A percentile compares a stretch with the other conserved stretches of the same genome.
Conservation (phyloP, 2,329 filamentous ascomycete genomes). For the Ophiobolus disseminans region DNA sequence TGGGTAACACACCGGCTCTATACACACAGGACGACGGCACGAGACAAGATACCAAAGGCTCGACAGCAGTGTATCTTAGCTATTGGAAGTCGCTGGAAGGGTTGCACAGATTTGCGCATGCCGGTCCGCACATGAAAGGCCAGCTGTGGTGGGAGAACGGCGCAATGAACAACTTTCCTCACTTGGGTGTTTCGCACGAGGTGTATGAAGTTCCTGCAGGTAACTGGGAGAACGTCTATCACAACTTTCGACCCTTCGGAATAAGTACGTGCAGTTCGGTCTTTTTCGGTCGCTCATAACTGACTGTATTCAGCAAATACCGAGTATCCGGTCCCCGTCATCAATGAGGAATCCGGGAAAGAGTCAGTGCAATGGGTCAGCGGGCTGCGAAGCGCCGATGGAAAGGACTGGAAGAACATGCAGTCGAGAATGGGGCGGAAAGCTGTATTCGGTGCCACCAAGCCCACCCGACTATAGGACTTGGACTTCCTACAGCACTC, state of each 20-base stretch:
- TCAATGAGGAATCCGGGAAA: not conserved
- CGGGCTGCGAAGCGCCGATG: not conserved
- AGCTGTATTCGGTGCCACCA: not conserved
- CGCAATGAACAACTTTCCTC: slow-evolving; percentile 1
- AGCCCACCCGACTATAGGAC: not conserved
- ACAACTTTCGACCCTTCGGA: slow-evolving; percentile 19
- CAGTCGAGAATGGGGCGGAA: not conserved
- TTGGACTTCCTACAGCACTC: too few relatives aligned
- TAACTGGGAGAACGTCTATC: slow-evolving; percentile 21
- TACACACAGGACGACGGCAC: not conserved
- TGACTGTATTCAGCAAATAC: slow-evolving; percentile 10
- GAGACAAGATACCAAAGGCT: slow-evolving; percentile 6
- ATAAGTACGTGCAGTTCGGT: slow-evolving; percentile 8
- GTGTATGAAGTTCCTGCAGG: slow-evolving; percentile 17
- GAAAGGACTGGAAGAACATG: slow-evolving; percentile 1
- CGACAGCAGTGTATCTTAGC: slow-evolving; percentile 13
- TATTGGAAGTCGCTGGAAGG: slow-evolving; percentile 22
- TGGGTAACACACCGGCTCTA: slow-evolving; percentile 10
- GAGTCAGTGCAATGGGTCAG: not conserved
- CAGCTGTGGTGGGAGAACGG: slow-evolving; percentile 16
- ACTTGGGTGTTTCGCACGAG: slow-evolving; percentile 22
- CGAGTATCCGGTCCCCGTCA: slow-evolving; percentile 9
- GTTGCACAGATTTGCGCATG: slow-evolving; percentile 17
- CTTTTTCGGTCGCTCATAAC: not conserved
- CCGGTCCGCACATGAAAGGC: slow-evolving; percentile 13